Evolutionary conservation across 495 filamentous ascomycete genomes (phyloP), one percentile per base, ranked within the genome.

Genomic region (Delitschia confertaspora): DNA sequence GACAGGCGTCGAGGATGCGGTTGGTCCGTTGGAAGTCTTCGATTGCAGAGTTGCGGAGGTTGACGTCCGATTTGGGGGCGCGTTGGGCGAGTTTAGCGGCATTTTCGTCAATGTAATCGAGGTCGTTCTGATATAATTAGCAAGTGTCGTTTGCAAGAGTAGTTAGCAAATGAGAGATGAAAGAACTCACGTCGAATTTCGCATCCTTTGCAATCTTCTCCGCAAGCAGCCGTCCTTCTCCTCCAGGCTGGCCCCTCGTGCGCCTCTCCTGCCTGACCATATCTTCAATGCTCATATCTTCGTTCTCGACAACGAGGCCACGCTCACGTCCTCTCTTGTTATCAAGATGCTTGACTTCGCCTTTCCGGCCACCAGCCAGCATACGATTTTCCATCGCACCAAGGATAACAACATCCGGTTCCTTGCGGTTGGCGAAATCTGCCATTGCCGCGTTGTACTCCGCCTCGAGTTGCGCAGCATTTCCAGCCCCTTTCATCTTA

Each of bases 41-140:
- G 55, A 96, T 83, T 3, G 93, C 87, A 18, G 77, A 73, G 58
- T 88, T 95, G 60, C 83, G 91, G 52, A 98, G 76, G 58, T 89
- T 83, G 34, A 87, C 75, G 50, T 94, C 85, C 42, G 80, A 86
- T 58, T 85, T 88, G 51, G 89, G 83, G 3, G 94, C 82, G 20
- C 84, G 80, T 58, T 80, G 83, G n/a, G 89, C 86, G 7, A 98
- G 73, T 56, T 93, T 93, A 34, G 75, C 71, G 13, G 91, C 91
- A 59, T 96, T 95, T 47, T 96, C 91, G 60, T 98, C 93, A 68
- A 98, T 81, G 61, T 98, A 98, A 36, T 98, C 89, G 38, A 96
- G 71, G 57, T 95, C 85, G 53, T 93, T 82, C 73, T 82, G 45
- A 33, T 1, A 17, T 22, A 13, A 30, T 73, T 57, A 71, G 64